Conservation (phyloP, 164 flowering plant species). For the Chloranthus sessilifolius region DNA sequence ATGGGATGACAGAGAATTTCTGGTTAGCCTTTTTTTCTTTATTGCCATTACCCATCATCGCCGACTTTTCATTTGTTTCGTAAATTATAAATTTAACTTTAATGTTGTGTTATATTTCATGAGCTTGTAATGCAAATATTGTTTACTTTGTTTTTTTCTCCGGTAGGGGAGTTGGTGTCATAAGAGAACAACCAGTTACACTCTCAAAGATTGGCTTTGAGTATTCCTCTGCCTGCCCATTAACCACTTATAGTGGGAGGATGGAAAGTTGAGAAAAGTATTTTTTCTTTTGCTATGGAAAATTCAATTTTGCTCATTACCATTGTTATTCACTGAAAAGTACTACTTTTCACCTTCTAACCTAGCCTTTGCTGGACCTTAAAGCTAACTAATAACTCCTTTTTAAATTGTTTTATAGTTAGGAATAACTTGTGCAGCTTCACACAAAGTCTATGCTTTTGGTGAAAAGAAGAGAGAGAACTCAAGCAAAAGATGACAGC, state of each 20-base stretch:
- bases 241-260: slow-evolving; percentile 76
- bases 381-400: no score
- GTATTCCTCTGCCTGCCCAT: slow-evolving; percentile 95
- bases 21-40: slow-evolving; percentile 38
- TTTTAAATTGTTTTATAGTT: no score
- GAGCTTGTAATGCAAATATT: background rate
- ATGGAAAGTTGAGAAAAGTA: slow-evolving; percentile 48
- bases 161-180: slow-evolving; percentile 89
- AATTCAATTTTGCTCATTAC: no score
- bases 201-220: slow-evolving; percentile 87
- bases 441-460: no score
- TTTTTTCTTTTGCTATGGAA: background rate
- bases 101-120: background rate
- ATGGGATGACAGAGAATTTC: slow-evolving; percentile 72
- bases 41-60: background rate
- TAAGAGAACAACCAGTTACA: slow-evolving; percentile 95
- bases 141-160: slow-evolving; percentile 7
- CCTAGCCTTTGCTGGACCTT: no score
- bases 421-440: no score
- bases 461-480: no score
- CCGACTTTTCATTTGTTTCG: no score
- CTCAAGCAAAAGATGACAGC: no score
- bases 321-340: no score
- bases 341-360: no score
- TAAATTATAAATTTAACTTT: background rate